phyloP scores from a whole-genome alignment of 768 basidiomycete genomes.

The Crassisporium funariophilum region DNA sequence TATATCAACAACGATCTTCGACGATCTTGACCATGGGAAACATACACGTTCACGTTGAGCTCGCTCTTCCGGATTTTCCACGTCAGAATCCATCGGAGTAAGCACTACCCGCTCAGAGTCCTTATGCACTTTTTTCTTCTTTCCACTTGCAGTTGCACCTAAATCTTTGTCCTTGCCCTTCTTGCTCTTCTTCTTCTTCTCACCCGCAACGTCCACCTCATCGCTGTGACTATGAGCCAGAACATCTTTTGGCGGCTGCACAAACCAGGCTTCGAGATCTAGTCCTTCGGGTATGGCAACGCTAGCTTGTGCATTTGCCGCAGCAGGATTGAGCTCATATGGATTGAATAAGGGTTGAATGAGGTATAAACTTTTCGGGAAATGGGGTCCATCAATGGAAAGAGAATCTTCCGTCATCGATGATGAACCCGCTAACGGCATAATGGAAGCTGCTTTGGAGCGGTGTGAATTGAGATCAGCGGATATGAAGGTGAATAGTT shows the following conservation, averaged over 20 bases:
- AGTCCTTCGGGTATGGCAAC: slow-evolving; percentile 83
- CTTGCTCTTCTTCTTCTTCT: slow-evolving; percentile 57
- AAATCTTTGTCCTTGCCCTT: slow-evolving; percentile 39
- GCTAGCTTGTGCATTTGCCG: slow-evolving; percentile 73
- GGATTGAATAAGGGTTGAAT: slow-evolving; percentile 75
- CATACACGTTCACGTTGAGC: slow-evolving; percentile 66
- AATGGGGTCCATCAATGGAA: slow-evolving; percentile 47
- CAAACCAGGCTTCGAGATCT: slow-evolving; percentile 85
- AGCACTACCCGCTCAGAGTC: slow-evolving; percentile 34
- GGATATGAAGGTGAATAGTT: slow-evolving; percentile 74
- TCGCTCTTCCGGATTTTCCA: slow-evolving; percentile 60
- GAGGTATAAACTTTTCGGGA: slow-evolving; percentile 89
- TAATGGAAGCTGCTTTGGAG: slow-evolving; percentile 35
- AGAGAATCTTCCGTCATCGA: slow-evolving; percentile 40
- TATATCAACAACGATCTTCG: neutral
- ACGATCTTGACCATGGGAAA: neutral
- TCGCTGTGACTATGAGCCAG: slow-evolving; percentile 19
- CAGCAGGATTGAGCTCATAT: slow-evolving; percentile 88
- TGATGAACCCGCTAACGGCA: slow-evolving; percentile 39
- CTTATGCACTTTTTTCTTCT: slow-evolving; percentile 38
- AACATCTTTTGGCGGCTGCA: slow-evolving; percentile 58
- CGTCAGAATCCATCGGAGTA: slow-evolving; percentile 37
- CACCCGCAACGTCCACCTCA: slow-evolving; percentile 42
- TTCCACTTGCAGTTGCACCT: slow-evolving; percentile 19
- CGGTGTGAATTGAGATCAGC: slow-evolving; percentile 66